A percentile compares a stretch with the other conserved stretches of the same genome.
These are phyloP conservation scores for Breynia disticha DNA, from an alignment of 441 rosid genomes.

Conservation along the genomic window DNA sequence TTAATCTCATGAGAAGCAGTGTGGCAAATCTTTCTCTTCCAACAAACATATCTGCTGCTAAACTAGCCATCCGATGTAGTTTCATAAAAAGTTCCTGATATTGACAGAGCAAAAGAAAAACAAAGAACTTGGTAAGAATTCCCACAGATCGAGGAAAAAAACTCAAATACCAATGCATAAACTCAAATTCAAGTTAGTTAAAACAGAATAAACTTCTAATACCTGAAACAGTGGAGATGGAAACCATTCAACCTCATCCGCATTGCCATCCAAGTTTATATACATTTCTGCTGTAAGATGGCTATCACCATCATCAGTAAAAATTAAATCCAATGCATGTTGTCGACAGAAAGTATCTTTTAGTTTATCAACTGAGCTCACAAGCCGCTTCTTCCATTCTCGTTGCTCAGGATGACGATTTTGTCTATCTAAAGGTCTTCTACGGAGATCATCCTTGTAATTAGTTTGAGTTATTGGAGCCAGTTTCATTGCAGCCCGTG, in stretches of 20 bases:
- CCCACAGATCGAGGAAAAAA: too few relatives aligned
- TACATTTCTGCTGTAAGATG: slow-evolving; percentile 87
- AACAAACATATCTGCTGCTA: slow-evolving; percentile 95
- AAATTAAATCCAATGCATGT: slow-evolving; percentile 95
- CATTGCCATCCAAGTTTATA: slow-evolving; percentile 66
- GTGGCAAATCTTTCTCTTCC: slow-evolving; percentile 98
- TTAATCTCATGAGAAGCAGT: slow-evolving; percentile 79
- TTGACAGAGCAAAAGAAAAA: slow-evolving; percentile 10
- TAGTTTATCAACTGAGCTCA: slow-evolving; percentile 70
- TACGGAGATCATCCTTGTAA: slow-evolving; percentile 55
- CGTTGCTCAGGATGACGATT: slow-evolving; percentile 97
- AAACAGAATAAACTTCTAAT: background rate
- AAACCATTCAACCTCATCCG: slow-evolving; percentile 67
- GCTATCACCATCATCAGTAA: slow-evolving; percentile 95
- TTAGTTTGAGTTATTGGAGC: slow-evolving; percentile 51
- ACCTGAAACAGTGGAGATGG: slow-evolving; percentile 98
- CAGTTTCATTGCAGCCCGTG: slow-evolving; percentile 97
- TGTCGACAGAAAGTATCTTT: slow-evolving; percentile 90
- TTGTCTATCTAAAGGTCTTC: slow-evolving; percentile 79
- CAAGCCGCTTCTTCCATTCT: slow-evolving; percentile 96
- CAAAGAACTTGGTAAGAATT: slow-evolving; percentile 2
- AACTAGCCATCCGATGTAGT: slow-evolving; percentile 71
- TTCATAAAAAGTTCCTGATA: slow-evolving; percentile 80
- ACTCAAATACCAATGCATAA: too few relatives aligned
- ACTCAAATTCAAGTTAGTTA: too few relatives aligned